These are phyloP conservation scores for Monosporozyma yasuniensis DNA, from an alignment of 805 yeast species.

Conservation along the genomic window DNA sequence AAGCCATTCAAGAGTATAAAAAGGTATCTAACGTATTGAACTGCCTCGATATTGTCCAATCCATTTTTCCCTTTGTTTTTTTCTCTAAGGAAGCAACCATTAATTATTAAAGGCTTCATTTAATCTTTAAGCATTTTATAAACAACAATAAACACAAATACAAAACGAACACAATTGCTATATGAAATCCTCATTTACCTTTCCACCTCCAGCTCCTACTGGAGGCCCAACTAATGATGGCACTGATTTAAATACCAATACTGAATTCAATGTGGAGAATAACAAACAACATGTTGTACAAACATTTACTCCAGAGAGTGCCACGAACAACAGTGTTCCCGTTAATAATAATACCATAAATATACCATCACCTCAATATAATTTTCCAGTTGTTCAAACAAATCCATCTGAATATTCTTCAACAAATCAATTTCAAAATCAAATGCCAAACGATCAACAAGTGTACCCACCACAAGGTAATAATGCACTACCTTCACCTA, in stretches of 20 bases:
- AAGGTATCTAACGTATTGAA: no score
- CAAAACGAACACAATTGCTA: not conserved
- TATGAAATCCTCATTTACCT: slow-evolving; percentile 25
- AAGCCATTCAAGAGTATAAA: not conserved
- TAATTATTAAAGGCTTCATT: not conserved
- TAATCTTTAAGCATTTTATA: not conserved
- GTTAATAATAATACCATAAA: not conserved
- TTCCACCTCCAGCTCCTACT: slow-evolving; percentile 16
- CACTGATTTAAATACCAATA: not conserved
- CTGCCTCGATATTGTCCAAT: no score
- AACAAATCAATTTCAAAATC: not conserved
- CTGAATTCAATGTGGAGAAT: not conserved
- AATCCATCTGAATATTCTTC: slow-evolving; percentile 1
- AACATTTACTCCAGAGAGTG: not conserved
- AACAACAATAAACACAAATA: not conserved
- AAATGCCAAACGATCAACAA: not conserved
- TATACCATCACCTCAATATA: slow-evolving; percentile 1
- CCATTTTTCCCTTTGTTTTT: not conserved
- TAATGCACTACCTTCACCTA: slow-evolving; percentile 1
- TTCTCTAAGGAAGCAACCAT: not conserved
- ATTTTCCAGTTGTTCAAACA: not conserved
- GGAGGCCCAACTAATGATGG: not conserved
- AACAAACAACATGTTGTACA: not conserved
- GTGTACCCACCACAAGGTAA: not conserved
- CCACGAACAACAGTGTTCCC: not conserved